Base-by-base conservation (phyloP, 2,329 filamentous ascomycete species). In the Diaporthe aspalathi region DNA sequence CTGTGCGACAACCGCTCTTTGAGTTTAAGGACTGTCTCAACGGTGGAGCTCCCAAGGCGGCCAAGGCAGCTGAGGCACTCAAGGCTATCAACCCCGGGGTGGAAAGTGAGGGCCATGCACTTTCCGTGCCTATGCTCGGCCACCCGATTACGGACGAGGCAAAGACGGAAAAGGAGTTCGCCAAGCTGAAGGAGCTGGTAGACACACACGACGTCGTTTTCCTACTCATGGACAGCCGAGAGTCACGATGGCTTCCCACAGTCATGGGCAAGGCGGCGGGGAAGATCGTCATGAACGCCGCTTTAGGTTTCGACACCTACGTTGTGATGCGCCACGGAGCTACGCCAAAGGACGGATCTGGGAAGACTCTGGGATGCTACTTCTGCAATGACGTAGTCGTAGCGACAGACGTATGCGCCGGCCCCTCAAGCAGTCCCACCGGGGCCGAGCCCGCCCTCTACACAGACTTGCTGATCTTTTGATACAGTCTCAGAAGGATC, bases 311-410 rank as follows among this genome's bases (percentile, higher is more conserved):
- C 78, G 96, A 99, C 81, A 96, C 94, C 0, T 99, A 94, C 77
- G 94, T 99, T 2, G 94, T 97, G 45, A 98, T 99, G 96, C 90
- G 96, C 70, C 96, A 99, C 80, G 96, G 96, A 1, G 86, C 94
- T 7, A 88, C 90, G 75, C 85, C 86, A 4, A 80, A 82, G 52
- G 83, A 86, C 65, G 85, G 88, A 14, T 86, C 83, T n/a, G 85
- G 89, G 68, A 84, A 90, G 66, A 90, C 93, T 32, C 86, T 98
- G 32, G 96, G 96, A 12, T 99, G 96, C 82, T 99, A 99, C 80
- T 99, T 98, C 82, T 99, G 96, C 83, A 98, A 97, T 77, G 96
- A 99, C 80, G 95, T 99, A 32, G 95, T 98, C 63, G 94, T 95
- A 8, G 96, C 96, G 27, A 92, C 92, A 73, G 94, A 98, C 83